Evolutionary conservation across 1,284 basidiomycete species (phyloP), one percentile per base, ranked within the genome.

Genomic region (Hemileia vastatrix): DNA sequence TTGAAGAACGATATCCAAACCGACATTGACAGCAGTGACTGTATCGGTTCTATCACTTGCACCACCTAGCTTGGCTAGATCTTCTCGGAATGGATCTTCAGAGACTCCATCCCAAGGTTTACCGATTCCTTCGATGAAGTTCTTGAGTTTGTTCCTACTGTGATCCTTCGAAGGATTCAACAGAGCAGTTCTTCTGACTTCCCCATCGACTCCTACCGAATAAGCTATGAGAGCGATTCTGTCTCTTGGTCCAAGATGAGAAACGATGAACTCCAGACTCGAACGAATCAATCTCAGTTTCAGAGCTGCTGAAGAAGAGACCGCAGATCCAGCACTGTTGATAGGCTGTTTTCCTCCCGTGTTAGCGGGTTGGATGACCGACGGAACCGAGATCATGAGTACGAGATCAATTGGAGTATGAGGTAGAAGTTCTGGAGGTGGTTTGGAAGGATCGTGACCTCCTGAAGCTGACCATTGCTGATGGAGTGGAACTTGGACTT

Each of bases 1-100:
- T 74, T 95, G 92, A 27, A 98, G 78, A 15, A 96, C 87, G 27
- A 93, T 85, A 74, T 98, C 94, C 21, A 97, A 83, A 86, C 88
- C 88, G 70, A 90, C 86, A 73, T 96, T 96, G 64, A 94, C 87
- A 15, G 90, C 93, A 5, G 91, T 92, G 11, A 94, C 89, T n/a
- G 70, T 67, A 56, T 73, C 71, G 55, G 69, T 68, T 4, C 70
- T 67, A 51, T 71, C 70, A 24, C 67, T 67, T 21, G 67, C 66
- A 11, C 71, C 71, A 6, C 71, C 71, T 8, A 70, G 65, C 50
- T 64, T 60, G 52, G 63, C 62, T 9, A 71, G 64, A 40, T 72
- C 70, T 44, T 70, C 71, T 23, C 59, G 65, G 66, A 69, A 72
- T 5, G 70, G 68, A 49, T 73, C 68, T 3, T 57, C 58, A 6